Percentiles rank a stretch among this genome's conserved stretches.
Conservation (phyloP, 148 eudicot genomes). For the Cornus kousa region DNA sequence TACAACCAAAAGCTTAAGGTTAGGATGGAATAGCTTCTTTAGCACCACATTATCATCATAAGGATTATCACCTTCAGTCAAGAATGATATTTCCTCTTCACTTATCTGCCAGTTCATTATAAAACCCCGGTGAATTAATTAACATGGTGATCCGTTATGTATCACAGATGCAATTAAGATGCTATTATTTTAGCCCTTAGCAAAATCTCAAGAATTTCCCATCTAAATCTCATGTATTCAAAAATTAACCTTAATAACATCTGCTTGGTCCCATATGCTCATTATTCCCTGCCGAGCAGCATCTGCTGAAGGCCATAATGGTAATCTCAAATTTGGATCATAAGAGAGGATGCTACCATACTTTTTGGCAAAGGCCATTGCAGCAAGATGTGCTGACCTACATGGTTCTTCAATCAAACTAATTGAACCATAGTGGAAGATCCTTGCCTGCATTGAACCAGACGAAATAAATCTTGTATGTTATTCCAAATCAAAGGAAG, state of each 20-base stretch:
- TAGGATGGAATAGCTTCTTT: constrained; percentile 74
- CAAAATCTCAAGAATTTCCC: background rate
- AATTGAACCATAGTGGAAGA: constrained; percentile 87
- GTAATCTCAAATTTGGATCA: constrained; percentile 83
- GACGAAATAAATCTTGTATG: background rate
- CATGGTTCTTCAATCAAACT: constrained; percentile 89
- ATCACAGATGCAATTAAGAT: background rate
- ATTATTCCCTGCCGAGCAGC: constrained; percentile 74
- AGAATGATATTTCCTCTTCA: constrained; percentile 82
- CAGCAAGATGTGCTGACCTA: constrained; percentile 80
- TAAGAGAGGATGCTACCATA: constrained; percentile 73
- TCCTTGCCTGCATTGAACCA: constrained; percentile 50
- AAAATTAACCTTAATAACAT: constrained; percentile 67
- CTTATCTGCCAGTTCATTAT: constrained; percentile 52
- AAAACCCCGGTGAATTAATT: background rate
- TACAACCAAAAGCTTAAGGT: constrained; percentile 74
- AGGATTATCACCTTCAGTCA: constrained; percentile 75
- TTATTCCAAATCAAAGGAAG: background rate
- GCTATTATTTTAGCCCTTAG: background rate
- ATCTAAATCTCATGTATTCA: background rate
- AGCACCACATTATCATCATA: constrained; percentile 68
- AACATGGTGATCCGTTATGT: background rate
- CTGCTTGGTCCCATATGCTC: constrained; percentile 90
- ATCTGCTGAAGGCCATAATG: constrained; percentile 83
- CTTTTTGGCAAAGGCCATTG: constrained; percentile 64